Evolutionary conservation across 768 basidiomycete species (phyloP), one percentile per base, ranked within the genome.

Genomic region (Sarcodon sp.): DNA sequence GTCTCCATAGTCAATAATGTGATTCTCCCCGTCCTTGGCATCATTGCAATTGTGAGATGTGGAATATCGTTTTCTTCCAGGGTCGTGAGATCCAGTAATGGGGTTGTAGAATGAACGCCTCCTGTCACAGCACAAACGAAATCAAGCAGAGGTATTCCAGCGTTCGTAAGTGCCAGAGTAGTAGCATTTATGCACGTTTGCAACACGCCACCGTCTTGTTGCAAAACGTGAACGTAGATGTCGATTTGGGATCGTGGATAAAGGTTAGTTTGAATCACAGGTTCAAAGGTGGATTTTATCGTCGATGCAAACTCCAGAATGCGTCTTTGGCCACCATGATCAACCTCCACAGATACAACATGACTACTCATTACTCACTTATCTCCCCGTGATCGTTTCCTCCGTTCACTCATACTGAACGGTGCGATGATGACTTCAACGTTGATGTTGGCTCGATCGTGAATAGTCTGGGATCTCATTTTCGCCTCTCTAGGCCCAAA

Each of bases 181-280:
- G 92, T 91, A 33, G 83, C 93, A 60, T 98, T 99, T 58, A 99
- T 87, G 54, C 89, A 85, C 5, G 93, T 81, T 49, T 88, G 85
- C 18, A 97, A 73, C 37, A 97, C 70, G 0, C 88, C 88, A 36
- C 96, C 96, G 57, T 99, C 96, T 60, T 92, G 87, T 55, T 96
- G 88, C 35, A 96, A 68, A 31, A 99, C 82, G 62, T 94, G 91
- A 6, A 99, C 73, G 63, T 82, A 87, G 51, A 99, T 82, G 65
- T 94, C 89, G 61, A 99, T 96, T 61, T 92, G 83, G 31, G 87
- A 87, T 44, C 96, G 82, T 16, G 94, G 94, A 66, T 96, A 97
- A 43, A 99, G 75, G 51, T 74, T 75, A 6, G 87, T 85, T 61
- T 91, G 87, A 18, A 99, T 77, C 48, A 94, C 90, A 37, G 93